Evolutionary conservation across 179 eudicot genomes (phyloP).

Genomic region (Carnegiea gigantea): DNA sequence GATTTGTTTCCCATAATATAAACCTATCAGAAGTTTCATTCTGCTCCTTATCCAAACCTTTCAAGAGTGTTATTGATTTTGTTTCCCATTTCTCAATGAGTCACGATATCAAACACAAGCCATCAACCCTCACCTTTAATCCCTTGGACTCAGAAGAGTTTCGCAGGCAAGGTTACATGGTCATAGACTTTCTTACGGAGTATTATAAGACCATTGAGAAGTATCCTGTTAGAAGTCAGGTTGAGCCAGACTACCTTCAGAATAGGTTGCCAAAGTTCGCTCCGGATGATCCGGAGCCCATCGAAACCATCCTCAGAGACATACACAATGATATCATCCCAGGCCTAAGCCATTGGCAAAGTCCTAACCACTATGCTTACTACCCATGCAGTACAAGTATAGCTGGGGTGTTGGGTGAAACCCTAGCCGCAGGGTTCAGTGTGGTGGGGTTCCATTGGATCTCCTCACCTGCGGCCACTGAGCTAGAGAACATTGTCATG

Average conservation of each 20-base stretch:
- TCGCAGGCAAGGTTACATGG: neutral
- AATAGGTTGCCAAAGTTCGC: neutral
- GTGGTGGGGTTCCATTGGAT: conserved; percentile 3
- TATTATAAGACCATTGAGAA: neutral
- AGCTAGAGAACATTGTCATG: conserved; percentile 1
- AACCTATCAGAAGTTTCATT: too few species aligned
- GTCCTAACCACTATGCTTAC: neutral
- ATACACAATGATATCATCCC: neutral
- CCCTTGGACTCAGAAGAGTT: neutral
- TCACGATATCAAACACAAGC: neutral
- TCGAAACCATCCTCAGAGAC: neutral
- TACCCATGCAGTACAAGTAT: neutral
- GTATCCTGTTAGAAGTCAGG: neutral
- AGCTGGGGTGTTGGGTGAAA: neutral
- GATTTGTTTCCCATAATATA: too few species aligned
- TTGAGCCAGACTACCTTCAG: neutral
- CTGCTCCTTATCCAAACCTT: too few species aligned
- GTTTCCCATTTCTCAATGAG: neutral
- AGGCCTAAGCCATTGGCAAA: neutral
- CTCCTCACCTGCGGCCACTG: neutral
- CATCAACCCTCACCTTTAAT: neutral
- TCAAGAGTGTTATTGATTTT: too few species aligned
- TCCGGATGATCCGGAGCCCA: neutral
- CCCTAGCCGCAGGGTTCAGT: neutral
- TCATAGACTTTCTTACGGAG: neutral